These are phyloP conservation scores for Enterospora canceri DNA, from an alignment of 371 early-diverging fungal genomes.

Conservation along the genomic window DNA sequence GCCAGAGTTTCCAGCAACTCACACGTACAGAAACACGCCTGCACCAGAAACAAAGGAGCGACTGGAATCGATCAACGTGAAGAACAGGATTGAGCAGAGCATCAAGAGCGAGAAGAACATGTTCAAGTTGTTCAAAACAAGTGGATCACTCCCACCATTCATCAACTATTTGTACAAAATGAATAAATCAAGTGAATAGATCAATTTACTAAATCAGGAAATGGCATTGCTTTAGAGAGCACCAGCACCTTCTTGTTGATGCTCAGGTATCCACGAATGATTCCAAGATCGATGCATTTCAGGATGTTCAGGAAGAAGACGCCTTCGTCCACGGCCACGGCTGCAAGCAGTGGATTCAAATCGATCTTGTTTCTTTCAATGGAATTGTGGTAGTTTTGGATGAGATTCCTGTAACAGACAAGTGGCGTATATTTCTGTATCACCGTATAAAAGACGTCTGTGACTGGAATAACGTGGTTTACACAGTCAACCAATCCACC, in stretches of 20 bases:
- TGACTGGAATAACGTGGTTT: too few species aligned
- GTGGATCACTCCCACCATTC: constrained; percentile 34
- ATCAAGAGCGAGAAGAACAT: constrained; percentile 48
- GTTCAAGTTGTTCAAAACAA: constrained; percentile 37
- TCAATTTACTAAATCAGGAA: neutral
- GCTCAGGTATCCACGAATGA: neutral
- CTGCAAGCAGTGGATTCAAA: neutral
- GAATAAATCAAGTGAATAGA: neutral
- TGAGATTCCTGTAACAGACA: neutral
- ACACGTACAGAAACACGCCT: constrained; percentile 52
- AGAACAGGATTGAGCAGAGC: constrained; percentile 52
- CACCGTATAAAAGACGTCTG: neutral
- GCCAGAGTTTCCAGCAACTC: constrained; percentile 54
- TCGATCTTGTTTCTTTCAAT: neutral
- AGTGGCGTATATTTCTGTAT: neutral
- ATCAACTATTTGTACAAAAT: constrained; percentile 37
- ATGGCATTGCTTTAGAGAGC: neutral
- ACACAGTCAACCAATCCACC: too few species aligned
- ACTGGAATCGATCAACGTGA: constrained; percentile 41
- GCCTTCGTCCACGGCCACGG: neutral
- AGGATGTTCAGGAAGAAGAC: neutral
- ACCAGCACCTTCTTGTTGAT: neutral
- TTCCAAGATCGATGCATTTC: neutral
- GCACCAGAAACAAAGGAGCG: constrained; percentile 32
- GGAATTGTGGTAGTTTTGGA: neutral